Base-by-base conservation (phyloP, 2,329 filamentous ascomycete genomes). In the Pseudogymnoascus sp. region DNA sequence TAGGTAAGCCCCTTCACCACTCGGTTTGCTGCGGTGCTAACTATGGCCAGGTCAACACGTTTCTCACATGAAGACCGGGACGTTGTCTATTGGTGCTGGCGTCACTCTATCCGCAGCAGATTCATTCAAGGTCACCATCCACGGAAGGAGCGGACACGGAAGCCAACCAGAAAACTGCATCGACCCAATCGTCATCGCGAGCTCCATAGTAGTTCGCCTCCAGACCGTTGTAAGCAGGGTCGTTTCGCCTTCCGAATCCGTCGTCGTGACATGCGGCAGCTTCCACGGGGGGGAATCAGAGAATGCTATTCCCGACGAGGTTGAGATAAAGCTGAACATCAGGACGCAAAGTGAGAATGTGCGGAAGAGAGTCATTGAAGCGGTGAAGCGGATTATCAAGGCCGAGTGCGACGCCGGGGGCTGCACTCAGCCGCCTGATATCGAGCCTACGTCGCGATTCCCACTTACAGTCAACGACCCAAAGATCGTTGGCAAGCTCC, bases 201-300 rank as follows among this genome's bases (percentile, higher is more conserved):
- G 81, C 0, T 77, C 78, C 66, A 80, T 83, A 5, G 79, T 87
- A 5, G 72, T 84, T 14, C 74, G 83, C 16, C 74, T 87, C n/a
- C 84, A 87, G 71, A 79, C 78, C n/a, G 81, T 87, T 38, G 82
- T 84, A 25, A 77, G 78, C 21, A 75, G 84, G 8, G 83, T 85
- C 71, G 73, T 83, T 3, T 76, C 82, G 62, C 79, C 83, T 43
- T 65, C 76, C 34, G 83, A 86, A 63, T 74, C 79, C 11, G 82
- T 78, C 11, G 84, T 87, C 6, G 76, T 87, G 6, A 86, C 84
- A 0, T 82, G 86, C 5, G 83, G 82, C 7, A 79, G 78, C 61
- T 72, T 87, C n/a, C 79, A 84, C 64, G 83, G 82, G 0, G 84
- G 84, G 1, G 78, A 83, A 65, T 79, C 82, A 1, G 84, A 85